phyloP scores from a whole-genome alignment of 306 rosid genomes.

The Gastrolobium villosum region DNA sequence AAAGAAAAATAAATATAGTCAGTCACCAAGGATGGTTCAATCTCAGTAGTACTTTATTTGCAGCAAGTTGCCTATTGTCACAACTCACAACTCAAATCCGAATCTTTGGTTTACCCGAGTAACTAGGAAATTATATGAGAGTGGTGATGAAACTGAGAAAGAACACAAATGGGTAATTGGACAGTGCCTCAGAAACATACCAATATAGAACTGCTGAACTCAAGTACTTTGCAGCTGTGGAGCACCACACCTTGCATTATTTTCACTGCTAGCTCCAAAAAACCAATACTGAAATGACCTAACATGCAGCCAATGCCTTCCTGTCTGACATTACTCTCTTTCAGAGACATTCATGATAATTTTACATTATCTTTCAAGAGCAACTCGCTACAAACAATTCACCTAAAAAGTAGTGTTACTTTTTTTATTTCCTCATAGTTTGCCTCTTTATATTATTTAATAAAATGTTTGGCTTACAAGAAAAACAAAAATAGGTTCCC shows the following conservation, averaged over 20 bases:
- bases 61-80: not conserved
- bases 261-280: conserved; percentile 4
- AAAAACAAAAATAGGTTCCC: no score
- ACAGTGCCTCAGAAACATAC: not conserved
- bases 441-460: not conserved
- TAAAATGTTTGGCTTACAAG: not conserved
- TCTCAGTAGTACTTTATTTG: not conserved
- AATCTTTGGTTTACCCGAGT: not conserved
- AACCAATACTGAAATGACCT: conserved; percentile 22
- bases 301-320: conserved; percentile 35
- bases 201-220: not conserved
- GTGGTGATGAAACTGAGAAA: not conserved
- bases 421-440: conserved; percentile 4
- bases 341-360: not conserved
- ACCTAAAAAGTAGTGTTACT: not conserved
- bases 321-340: conserved; percentile 12
- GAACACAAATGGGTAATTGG: not conserved
- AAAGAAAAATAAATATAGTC: not conserved
- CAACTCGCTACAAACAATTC: conserved; percentile 18
- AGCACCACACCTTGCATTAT: conserved; percentile 43
- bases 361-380: conserved; percentile 21
- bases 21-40: not conserved
- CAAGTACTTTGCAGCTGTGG: conserved; percentile 10
- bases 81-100: not conserved
- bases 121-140: not conserved